Base-by-base conservation (phyloP, 139 green algal species). In the Chlamydomonas schloesseri region DNA sequence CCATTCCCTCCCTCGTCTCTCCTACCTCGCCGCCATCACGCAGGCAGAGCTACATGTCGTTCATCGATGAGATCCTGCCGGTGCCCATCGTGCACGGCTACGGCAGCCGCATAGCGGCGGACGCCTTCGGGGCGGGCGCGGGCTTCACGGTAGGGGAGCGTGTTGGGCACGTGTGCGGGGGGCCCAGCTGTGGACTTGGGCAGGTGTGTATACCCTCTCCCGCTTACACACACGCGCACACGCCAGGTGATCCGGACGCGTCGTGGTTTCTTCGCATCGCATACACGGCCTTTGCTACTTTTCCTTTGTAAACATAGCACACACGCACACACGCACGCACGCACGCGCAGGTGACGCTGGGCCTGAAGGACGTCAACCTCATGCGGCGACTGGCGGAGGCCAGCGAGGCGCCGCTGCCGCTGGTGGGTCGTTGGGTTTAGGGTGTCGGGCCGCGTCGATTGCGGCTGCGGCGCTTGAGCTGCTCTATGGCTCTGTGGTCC, bases 61-160 rank as follows among this genome's bases (percentile, higher is more conserved):
- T 84, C 64, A 67, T 84, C 18, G 29, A 74, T 20, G 78, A 84
- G 78, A 36, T 84, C 0, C 78, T 84, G 42, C 78, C 78, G 21
- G 78, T 65, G n/a, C 78, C 78, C 29, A 84, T 84, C 29, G 78
- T 84, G 46, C 46, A 74, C 76, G 78, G 78, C 29, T 84, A 84
- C 65, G 64, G 64, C n/a, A 28, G 23, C 14, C 78, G 78, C 10
- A 75, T 84, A 0, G 64, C 78, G 8, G 42, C 64, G 10, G 46
- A 84, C 65, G 64, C 64, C 0, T 84, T 84, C 46, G 64, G 65
- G 18, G 65, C 64, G 46, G 78, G 78, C 4, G 28, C 28, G 42
- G 78, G 78, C 42, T 84, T 84, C 65, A 84, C 78, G 0, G 65
- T 74, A 6, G 8, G 42, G 42, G 42, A 8, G n/a, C n/a, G n/a